Conservation (phyloP, 106 monocot genomes). For the Dendrobium huoshanense region DNA sequence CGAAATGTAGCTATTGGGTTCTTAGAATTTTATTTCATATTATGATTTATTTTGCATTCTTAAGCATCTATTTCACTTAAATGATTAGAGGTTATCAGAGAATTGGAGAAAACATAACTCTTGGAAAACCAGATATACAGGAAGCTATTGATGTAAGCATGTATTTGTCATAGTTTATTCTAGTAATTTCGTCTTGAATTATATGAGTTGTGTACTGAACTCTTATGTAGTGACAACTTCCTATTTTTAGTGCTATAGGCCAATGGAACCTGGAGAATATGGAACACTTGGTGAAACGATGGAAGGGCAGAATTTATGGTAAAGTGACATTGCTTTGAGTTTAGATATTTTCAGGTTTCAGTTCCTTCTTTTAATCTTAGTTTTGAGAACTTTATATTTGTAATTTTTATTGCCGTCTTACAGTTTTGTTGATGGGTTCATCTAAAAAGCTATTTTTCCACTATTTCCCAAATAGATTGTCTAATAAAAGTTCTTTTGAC, state of each 20-base stretch:
- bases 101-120: conserved; percentile 79
- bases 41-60: no score
- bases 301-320: conserved; percentile 86
- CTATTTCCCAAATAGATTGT: no score
- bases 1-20: no score
- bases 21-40: not conserved
- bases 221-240: not conserved
- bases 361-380: no score
- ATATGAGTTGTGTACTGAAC: no score
- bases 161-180: not conserved
- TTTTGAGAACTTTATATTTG: no score
- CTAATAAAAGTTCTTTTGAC: no score
- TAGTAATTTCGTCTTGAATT: no score
- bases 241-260: conserved; percentile 55
- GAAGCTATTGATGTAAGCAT: conserved; percentile 93
- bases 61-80: not conserved
- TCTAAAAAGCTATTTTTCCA: no score
- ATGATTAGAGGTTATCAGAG: conserved; percentile 75
- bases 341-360: no score
- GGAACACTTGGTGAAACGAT: conserved; percentile 58
- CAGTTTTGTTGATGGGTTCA: no score
- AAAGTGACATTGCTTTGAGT: not conserved
- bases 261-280: conserved; percentile 60
- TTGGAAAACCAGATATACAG: conserved; percentile 80
- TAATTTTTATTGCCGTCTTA: no score